phyloP scores from a whole-genome alignment of 176 grass and related monocot species.

The Musa beccarii region DNA sequence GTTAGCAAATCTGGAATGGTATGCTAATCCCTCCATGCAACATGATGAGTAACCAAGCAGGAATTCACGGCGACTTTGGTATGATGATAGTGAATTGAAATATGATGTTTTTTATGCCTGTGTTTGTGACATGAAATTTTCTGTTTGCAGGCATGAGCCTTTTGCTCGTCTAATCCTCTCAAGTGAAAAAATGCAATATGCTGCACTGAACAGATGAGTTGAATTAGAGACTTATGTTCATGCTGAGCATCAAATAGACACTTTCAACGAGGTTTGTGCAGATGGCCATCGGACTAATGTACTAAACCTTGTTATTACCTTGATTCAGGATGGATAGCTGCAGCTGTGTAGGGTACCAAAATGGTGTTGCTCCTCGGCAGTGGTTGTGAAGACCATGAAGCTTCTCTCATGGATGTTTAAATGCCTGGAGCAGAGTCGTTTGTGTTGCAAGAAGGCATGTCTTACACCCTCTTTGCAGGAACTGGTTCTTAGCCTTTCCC shows the following conservation, averaged over 20 bases:
- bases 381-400: neutral
- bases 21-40: neutral
- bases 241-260: neutral
- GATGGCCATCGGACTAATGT: too few relatives aligned
- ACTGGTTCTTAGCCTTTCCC: constrained; percentile 7
- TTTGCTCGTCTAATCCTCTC: neutral
- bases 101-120: too few relatives aligned
- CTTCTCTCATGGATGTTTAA: neutral
- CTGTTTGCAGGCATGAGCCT: neutral
- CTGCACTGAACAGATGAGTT: neutral
- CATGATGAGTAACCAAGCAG: too few relatives aligned
- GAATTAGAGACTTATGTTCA: neutral
- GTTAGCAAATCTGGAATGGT: neutral
- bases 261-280: too few relatives aligned
- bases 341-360: too few relatives aligned
- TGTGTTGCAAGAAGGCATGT: neutral
- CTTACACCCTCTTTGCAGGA: neutral
- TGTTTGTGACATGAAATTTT: neutral
- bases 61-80: too few relatives aligned
- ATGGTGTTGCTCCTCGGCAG: neutral
- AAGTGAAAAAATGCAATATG: neutral
- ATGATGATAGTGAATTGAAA: too few relatives aligned
- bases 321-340: neutral
- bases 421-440: too few relatives aligned
- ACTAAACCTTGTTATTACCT: neutral